phyloP scores from a whole-genome alignment of 805 yeast genomes.

The Metschnikowia santaceciliae region DNA sequence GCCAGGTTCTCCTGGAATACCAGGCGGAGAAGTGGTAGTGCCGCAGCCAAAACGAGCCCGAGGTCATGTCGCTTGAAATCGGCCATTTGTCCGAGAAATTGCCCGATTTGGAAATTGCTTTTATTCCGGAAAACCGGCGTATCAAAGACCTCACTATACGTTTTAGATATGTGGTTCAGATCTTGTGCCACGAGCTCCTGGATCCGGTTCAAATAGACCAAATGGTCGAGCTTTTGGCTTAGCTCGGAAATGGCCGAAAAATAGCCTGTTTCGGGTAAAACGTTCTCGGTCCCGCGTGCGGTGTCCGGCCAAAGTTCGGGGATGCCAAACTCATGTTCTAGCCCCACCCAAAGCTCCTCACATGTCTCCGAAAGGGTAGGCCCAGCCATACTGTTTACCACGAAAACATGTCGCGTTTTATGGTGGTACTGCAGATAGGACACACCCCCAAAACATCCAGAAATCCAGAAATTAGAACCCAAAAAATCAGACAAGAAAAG shows the following conservation, averaged over 20 bases:
- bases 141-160: slow-evolving; percentile 15
- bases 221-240: slow-evolving; percentile 21
- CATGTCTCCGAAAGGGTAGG: slow-evolving; percentile 17
- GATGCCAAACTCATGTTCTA: slow-evolving; percentile 32
- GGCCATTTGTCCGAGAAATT: slow-evolving; percentile 17
- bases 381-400: not conserved
- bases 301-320: slow-evolving; percentile 20
- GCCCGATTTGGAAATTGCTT: slow-evolving; percentile 13
- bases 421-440: no score
- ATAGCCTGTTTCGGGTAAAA: not conserved
- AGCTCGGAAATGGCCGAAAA: slow-evolving; percentile 22
- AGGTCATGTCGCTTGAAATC: slow-evolving; percentile 25
- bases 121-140: slow-evolving; percentile 6
- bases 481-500: no score
- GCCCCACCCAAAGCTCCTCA: slow-evolving; percentile 21
- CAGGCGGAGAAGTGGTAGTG: slow-evolving; percentile 31
- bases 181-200: slow-evolving; percentile 18
- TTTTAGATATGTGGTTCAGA: slow-evolving; percentile 13
- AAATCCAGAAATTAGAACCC: no score
- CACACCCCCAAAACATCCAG: no score
- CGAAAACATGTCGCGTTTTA: no score
- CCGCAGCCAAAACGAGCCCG: slow-evolving; percentile 24
- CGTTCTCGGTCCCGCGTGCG: slow-evolving; percentile 4
- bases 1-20: slow-evolving; percentile 27
- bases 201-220: slow-evolving; percentile 28